Percentiles rank a stretch among this genome's conserved stretches.
Conservation (phyloP, 2,329 filamentous ascomycete genomes). For the Cadophora sp. region DNA sequence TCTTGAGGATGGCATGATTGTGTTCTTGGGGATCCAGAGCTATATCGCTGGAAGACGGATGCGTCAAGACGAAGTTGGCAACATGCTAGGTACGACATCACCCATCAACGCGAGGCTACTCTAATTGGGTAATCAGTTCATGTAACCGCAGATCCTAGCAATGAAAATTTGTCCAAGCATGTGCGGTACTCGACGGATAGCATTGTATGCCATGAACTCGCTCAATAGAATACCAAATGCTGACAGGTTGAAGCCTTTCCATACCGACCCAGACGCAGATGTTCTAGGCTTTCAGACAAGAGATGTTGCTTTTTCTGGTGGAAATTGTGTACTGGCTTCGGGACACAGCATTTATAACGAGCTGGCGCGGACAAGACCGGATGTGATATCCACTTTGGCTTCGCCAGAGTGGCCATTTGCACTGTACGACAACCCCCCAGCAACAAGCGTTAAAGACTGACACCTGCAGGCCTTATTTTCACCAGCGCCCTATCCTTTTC, state of each 20-base stretch:
- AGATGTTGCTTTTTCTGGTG: slow-evolving; percentile 15
- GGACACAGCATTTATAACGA: slow-evolving; percentile 59
- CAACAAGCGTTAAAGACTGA: background rate
- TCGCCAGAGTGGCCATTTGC: slow-evolving; percentile 27
- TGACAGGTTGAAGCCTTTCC: slow-evolving; percentile 22
- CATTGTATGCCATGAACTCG: background rate
- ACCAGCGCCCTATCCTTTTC: slow-evolving; percentile 49
- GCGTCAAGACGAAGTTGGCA: slow-evolving; percentile 26
- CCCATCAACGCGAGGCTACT: no score
- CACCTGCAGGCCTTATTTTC: background rate
- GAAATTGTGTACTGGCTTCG: slow-evolving; percentile 52
- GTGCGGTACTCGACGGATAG: background rate
- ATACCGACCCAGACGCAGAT: slow-evolving; percentile 25
- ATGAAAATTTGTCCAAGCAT: slow-evolving; percentile 4
- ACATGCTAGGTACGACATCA: slow-evolving; percentile 24
- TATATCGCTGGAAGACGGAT: slow-evolving; percentile 45
- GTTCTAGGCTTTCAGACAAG: slow-evolving; percentile 23
- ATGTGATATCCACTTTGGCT: slow-evolving; percentile 56
- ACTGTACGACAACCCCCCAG: slow-evolving; percentile 20
- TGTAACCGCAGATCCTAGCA: background rate
- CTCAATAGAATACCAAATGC: background rate
- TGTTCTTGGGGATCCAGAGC: slow-evolving; percentile 51
- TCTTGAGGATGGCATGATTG: slow-evolving; percentile 47
- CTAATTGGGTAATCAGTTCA: background rate
- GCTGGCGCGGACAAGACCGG: slow-evolving; percentile 56